These are phyloP conservation scores for Lentinula raphanica DNA, from an alignment of 768 basidiomycete genomes.

Conservation along the genomic window DNA sequence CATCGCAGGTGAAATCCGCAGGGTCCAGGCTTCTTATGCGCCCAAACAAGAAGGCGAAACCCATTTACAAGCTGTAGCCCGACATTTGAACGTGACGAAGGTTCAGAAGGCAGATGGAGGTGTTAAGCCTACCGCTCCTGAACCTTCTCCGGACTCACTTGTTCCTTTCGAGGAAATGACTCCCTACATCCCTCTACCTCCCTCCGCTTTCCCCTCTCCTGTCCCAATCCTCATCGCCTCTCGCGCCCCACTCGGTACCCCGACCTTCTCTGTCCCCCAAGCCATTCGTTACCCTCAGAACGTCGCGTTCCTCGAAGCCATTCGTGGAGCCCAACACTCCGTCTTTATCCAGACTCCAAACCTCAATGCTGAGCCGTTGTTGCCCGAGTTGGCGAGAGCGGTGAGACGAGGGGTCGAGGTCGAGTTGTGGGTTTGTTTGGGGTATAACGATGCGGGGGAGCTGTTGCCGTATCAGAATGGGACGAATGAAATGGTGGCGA, in stretches of 20 bases:
- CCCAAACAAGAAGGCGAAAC: conserved; percentile 13
- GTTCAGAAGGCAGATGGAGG: conserved; percentile 29
- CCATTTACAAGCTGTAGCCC: conserved; percentile 28
- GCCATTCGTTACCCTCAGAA: conserved; percentile 49
- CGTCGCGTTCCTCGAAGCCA: conserved; percentile 61
- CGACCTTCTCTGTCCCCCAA: neutral
- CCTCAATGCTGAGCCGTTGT: conserved; percentile 60
- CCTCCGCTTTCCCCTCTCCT: conserved; percentile 55
- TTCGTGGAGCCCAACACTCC: conserved; percentile 51
- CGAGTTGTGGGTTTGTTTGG: conserved; percentile 56
- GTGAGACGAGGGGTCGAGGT: conserved; percentile 58
- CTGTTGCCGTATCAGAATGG: conserved; percentile 65
- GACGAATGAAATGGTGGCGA: conserved; percentile 65
- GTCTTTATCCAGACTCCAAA: conserved; percentile 77
- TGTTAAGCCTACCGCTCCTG: conserved; percentile 24
- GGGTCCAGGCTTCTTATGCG: conserved; percentile 17
- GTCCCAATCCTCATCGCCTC: conserved; percentile 39
- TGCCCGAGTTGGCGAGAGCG: conserved; percentile 53
- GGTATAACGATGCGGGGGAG: conserved; percentile 53
- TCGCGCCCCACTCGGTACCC: neutral
- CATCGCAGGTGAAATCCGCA: conserved; percentile 19
- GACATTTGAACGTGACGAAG: conserved; percentile 30
- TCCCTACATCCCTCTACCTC: conserved; percentile 56
- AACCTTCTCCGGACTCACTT: conserved; percentile 12
- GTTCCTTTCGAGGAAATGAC: conserved; percentile 41